Percentiles rank a stretch among this genome's conserved stretches.
These are phyloP conservation scores for Cladosporium sp. DNA, from an alignment of 2,329 filamentous ascomycete species.

Conservation along the genomic window DNA sequence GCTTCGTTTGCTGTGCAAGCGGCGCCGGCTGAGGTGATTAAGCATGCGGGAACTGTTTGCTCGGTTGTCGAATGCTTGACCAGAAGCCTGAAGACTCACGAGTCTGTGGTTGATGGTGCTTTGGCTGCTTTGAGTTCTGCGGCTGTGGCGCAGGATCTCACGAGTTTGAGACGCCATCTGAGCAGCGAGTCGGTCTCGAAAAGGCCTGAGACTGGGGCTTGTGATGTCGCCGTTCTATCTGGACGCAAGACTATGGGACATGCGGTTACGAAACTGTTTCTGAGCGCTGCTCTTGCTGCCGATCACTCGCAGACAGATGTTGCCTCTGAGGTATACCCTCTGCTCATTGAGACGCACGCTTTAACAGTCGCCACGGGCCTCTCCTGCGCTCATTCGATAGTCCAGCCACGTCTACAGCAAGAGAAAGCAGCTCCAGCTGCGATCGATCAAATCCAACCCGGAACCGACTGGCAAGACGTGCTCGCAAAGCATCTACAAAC, in stretches of 20 bases:
- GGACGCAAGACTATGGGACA: neutral
- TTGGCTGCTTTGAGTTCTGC: constrained; percentile 5
- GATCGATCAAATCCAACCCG: neutral
- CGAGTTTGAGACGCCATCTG: neutral
- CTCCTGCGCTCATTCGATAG: neutral
- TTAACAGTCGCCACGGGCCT: neutral
- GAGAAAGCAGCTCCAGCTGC: neutral
- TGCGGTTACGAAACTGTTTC: neutral
- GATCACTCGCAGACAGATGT: constrained; percentile 12
- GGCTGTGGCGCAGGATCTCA: constrained; percentile 5
- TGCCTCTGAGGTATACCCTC: constrained; percentile 1
- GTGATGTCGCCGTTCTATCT: neutral
- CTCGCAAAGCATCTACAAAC: constrained; percentile 42
- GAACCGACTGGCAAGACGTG: constrained; percentile 45
- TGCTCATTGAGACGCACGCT: constrained; percentile 6
- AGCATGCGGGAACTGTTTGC: neutral
- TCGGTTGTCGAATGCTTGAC: constrained; percentile 1
- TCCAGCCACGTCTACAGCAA: neutral
- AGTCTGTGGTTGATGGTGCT: constrained; percentile 3
- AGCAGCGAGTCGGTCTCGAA: neutral
- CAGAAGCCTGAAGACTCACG: neutral
- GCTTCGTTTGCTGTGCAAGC: neutral
- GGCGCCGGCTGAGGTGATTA: neutral
- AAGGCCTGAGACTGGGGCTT: neutral
- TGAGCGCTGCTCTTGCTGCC: constrained; percentile 6